These are phyloP conservation scores for Dothiorella sarmentorum DNA, from an alignment of 2,329 filamentous ascomycete genomes.

Conservation along the genomic window DNA sequence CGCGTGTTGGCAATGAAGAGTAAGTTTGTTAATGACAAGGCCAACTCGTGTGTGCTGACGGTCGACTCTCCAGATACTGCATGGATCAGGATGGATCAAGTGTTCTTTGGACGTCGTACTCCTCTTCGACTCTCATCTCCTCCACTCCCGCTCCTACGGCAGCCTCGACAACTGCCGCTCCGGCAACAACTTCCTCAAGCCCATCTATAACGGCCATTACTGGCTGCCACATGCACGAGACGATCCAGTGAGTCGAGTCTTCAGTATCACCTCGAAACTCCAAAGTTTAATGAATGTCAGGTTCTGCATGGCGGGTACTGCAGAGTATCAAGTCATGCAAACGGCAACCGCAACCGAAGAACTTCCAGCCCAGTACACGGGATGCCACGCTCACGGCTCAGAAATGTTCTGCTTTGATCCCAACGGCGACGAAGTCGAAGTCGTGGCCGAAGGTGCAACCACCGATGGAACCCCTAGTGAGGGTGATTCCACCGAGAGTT, in stretches of 20 bases:
- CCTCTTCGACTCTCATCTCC: not conserved
- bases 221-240: slow-evolving; percentile 51
- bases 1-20: not conserved
- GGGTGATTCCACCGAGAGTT: not conserved
- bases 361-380: slow-evolving; percentile 60
- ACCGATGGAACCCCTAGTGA: too few species aligned
- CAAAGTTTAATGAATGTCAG: slow-evolving; percentile 25
- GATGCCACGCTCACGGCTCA: slow-evolving; percentile 60
- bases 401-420: slow-evolving; percentile 62
- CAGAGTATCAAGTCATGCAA: slow-evolving; percentile 45
- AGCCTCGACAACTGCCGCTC: not conserved
- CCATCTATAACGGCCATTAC: slow-evolving; percentile 47
- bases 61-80: not conserved
- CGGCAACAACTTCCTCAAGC: not conserved
- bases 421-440: slow-evolving; percentile 58
- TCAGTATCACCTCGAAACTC: not conserved
- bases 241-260: slow-evolving; percentile 37
- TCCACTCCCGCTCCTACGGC: not conserved
- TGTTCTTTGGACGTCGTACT: not conserved
- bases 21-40: not conserved
- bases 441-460: slow-evolving; percentile 43
- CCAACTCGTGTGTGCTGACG: not conserved
- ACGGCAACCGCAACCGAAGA: slow-evolving; percentile 54
- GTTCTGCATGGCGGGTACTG: slow-evolving; percentile 44
- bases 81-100: not conserved